These are phyloP conservation scores for Roridomyces roridus DNA, from an alignment of 768 basidiomycete species.

Conservation along the genomic window DNA sequence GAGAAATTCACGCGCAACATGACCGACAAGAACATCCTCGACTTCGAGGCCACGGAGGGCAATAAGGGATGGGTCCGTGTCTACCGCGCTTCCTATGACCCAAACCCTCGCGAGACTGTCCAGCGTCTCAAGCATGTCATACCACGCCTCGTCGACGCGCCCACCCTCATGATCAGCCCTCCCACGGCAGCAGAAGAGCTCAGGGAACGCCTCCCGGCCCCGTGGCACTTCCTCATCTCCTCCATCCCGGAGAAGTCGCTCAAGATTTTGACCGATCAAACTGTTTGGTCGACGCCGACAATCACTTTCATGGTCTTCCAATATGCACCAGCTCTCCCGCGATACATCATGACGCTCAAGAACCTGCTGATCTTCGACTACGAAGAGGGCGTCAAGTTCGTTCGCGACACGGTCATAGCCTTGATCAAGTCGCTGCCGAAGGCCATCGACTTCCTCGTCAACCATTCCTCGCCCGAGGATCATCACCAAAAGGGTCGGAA, in stretches of 20 bases:
- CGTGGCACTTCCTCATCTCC: conserved; percentile 12
- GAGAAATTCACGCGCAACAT: not conserved
- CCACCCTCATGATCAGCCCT: not conserved
- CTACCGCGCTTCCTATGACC: not conserved
- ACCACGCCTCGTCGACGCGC: not conserved
- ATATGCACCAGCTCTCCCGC: not conserved
- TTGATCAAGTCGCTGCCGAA: too few relatives aligned
- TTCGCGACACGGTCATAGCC: too few relatives aligned
- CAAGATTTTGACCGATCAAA: not conserved
- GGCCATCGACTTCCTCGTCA: too few relatives aligned
- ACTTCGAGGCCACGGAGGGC: not conserved
- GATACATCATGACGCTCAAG: conserved; percentile 5
- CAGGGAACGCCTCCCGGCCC: conserved; percentile 1
- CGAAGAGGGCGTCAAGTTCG: too few relatives aligned
- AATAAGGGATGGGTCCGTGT: not conserved
- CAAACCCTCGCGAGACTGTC: not conserved
- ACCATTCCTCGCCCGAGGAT: too few relatives aligned
- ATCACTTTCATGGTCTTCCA: conserved; percentile 1
- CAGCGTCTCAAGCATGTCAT: not conserved
- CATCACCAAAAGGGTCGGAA: too few relatives aligned
- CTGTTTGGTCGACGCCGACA: conserved; percentile 2
- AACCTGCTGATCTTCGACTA: too few relatives aligned
- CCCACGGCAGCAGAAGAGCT: not conserved
- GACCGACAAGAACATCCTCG: not conserved
- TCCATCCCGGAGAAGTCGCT: not conserved